Evolutionary conservation across 1,284 basidiomycete species (phyloP), one percentile per base, ranked within the genome.

Genomic region (Rhodotorula sp.): DNA sequence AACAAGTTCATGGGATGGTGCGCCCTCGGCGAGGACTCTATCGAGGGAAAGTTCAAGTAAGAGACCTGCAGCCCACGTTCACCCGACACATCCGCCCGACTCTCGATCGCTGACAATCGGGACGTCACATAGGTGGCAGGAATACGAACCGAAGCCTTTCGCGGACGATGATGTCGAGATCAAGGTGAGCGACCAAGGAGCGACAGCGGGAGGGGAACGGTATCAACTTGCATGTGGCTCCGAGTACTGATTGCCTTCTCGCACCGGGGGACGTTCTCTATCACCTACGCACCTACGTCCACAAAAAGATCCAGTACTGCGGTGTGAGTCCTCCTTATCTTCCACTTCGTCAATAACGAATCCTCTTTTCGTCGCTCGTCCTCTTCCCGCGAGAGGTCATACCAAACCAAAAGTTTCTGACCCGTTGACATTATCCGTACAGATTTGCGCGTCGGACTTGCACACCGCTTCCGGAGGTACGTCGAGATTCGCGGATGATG

Each of bases 101-200:
- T 42, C 37, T 14, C 37, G 37, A 42, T 42, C 10, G 37, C 37
- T 42, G 37, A 42, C 37, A 12, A 42, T 42, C 37, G 37, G 37
- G 37, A 42, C 37, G 37, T 12, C 18, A n/a, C 26, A 18, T 17
- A 54, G 53, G 53, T 79, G 76, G 69, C 71, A 76, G 70, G 77
- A 79, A n/a, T 80, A 80, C 69, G 70, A 78, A 64, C 79, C 79
- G 48, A 81, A 82, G 75, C 64, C 76, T 30, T 82, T 79, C 70
- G 79, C 78, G 29, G 80, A 81, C 56, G 79, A 79, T 64, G 81
- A 82, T 67, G 78, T 82, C 48, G 82, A 82, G 48, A 78, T 79
- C 78, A 73, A 20, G 15, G 37, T 42, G 37, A 42, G 37, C 2
- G 37, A n/a, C n/a, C n/a, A 42, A 42, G 37, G 33, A n/a, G n/a